Evolutionary conservation across 352 stramenopile species (phyloP), one percentile per base, ranked within the genome.

Genomic region (Pythium coloratum): DNA sequence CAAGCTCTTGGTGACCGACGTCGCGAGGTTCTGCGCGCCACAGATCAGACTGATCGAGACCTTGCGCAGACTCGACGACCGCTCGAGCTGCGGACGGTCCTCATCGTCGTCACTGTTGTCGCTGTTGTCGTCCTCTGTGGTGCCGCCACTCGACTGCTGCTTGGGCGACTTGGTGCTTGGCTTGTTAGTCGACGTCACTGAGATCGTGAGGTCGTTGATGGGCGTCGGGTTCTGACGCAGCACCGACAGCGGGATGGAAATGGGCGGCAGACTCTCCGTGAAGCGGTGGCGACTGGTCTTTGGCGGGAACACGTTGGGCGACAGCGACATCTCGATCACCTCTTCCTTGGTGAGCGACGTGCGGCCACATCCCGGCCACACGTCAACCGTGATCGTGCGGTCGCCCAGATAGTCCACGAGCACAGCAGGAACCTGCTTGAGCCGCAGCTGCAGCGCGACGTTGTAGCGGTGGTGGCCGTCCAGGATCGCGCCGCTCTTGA

Each of bases 281-380:
- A 95, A 93, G 9, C 82, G 76, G 67, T 95, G 88, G 61, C 86
- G 85, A 67, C 86, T 94, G 12, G 88, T 95, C 75, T 95, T 94
- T 18, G 86, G 84, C 26, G 88, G 88, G 62, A 94, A 93, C 54
- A 95, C 85, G 51, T 90, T 81, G 5, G 85, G 75, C 24, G 86
- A 94, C 32, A 93, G 75, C 33, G 88, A 75, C 88, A 94, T 95
- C 10, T 82, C 80, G 61, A 95, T 90, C 10, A 95, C 86, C 30
- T 95, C 81, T 62, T 88, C 73, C 69, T 95, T 95, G 0, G 80
- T 90, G 9, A 95, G 60, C 28, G 71, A 66, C 26, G 71, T 75
- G 12, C 84, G 84, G 20, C 87, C 85, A 69, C 85, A 92, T 24
- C 82, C 81, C 0, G 84, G 75, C 88, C 88, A 95, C 3, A 94